Percentiles rank a stretch among this genome's conserved stretches.
These are phyloP conservation scores for Moniliella sp. DNA, from an alignment of 1,284 basidiomycete species.

Conservation along the genomic window DNA sequence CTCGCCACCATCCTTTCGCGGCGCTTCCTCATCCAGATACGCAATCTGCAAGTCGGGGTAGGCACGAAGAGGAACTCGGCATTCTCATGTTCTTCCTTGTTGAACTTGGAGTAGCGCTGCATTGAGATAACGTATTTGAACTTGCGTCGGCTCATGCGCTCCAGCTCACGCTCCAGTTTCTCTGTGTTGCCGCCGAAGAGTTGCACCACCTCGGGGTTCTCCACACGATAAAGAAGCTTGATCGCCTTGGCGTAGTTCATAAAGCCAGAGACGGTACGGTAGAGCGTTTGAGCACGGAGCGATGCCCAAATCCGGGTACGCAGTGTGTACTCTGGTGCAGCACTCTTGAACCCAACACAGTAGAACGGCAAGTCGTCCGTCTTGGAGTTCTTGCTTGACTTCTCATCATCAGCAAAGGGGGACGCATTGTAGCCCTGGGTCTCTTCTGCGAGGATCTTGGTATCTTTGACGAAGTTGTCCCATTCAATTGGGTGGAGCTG, in stretches of 20 bases:
- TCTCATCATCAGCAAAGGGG: slow-evolving; percentile 44
- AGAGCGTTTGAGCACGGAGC: slow-evolving; percentile 83
- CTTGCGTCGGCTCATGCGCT: slow-evolving; percentile 88
- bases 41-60: slow-evolving; percentile 98
- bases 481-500: slow-evolving; percentile 93
- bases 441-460: slow-evolving; percentile 94
- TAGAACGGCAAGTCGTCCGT: slow-evolving; percentile 92
- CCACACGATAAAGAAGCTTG: slow-evolving; percentile 95
- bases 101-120: slow-evolving; percentile 98
- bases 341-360: slow-evolving; percentile 96
- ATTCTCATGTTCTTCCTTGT: slow-evolving; percentile 96
- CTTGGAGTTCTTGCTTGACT: slow-evolving; percentile 20
- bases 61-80: slow-evolving; percentile 96
- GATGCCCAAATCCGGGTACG: slow-evolving; percentile 98
- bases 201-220: slow-evolving; percentile 95
- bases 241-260: slow-evolving; percentile 99
- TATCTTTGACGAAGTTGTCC: slow-evolving; percentile 99
- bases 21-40: slow-evolving; percentile 83
- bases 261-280: slow-evolving; percentile 96
- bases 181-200: slow-evolving; percentile 92
- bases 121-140: slow-evolving; percentile 98
- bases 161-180: slow-evolving; percentile 81
- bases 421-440: slow-evolving; percentile 56
- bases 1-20: slow-evolving; percentile 81
- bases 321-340: slow-evolving; percentile 88